Conservation (phyloP, 139 green algal species). For the Chlorokybus atmophyticus region DNA sequence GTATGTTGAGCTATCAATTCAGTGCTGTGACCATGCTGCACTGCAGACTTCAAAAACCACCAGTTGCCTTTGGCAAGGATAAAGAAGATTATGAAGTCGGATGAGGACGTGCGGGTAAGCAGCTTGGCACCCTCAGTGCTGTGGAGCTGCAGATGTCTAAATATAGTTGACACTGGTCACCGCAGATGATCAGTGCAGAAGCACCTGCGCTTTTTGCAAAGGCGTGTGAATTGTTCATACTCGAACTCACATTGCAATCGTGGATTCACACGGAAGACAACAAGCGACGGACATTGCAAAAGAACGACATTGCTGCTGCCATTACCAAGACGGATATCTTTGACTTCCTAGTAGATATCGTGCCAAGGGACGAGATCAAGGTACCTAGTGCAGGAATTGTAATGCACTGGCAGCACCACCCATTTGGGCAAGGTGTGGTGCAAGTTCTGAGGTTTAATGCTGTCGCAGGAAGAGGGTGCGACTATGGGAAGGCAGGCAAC, state of each 20-base stretch:
- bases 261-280: constrained; percentile 93
- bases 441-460: too few relatives aligned
- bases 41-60: constrained; percentile 85
- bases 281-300: constrained; percentile 89
- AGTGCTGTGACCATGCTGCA: background rate
- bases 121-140: background rate
- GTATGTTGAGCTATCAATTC: background rate
- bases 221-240: constrained; percentile 95
- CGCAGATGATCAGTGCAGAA: constrained; percentile 60
- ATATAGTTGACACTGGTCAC: background rate
- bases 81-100: constrained; percentile 99
- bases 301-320: constrained; percentile 85
- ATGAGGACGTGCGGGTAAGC: constrained; percentile 29
- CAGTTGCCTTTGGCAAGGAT: constrained; percentile 94
- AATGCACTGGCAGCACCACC: too few relatives aligned
- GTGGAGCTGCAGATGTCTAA: background rate
- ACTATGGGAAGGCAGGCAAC: too few relatives aligned
- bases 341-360: constrained; percentile 93
- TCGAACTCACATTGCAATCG: constrained; percentile 72
- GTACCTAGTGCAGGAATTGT: too few relatives aligned
- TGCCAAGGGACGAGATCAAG: constrained; percentile 44
- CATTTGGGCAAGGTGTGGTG: too few relatives aligned
- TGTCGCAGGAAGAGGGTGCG: too few relatives aligned
- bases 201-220: constrained; percentile 95
- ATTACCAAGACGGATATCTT: constrained; percentile 89